A percentile compares a stretch with the other conserved stretches of the same genome.
These are phyloP conservation scores for Candida tibetensis DNA, from an alignment of 805 yeast species.

Conservation along the genomic window DNA sequence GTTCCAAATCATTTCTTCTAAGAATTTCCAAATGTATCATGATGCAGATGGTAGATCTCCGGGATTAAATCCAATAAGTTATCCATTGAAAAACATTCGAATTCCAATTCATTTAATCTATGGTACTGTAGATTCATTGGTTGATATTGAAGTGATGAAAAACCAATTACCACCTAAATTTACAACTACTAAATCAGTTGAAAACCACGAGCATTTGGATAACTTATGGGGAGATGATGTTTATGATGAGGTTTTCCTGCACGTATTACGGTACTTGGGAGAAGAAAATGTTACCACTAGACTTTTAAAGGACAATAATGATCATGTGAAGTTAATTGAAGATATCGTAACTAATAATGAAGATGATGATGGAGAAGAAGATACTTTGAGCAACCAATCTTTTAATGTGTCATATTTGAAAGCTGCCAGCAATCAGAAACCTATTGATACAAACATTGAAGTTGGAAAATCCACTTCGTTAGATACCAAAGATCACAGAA, in stretches of 20 bases:
- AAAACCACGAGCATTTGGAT: slow-evolving; percentile 84
- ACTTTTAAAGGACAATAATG: slow-evolving; percentile 2
- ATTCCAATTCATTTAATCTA: slow-evolving; percentile 77
- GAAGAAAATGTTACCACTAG: slow-evolving; percentile 8
- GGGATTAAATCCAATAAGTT: slow-evolving; percentile 34
- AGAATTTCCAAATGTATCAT: slow-evolving; percentile 85
- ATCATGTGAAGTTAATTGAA: slow-evolving; percentile 4
- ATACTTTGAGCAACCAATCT: slow-evolving; percentile 3
- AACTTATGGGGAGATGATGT: slow-evolving; percentile 83
- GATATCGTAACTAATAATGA: slow-evolving; percentile 4
- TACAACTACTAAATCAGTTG: slow-evolving; percentile 55
- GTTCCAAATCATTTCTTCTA: slow-evolving; percentile 61
- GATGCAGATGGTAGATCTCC: slow-evolving; percentile 37
- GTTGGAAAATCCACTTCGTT: neutral
- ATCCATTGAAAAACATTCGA: slow-evolving; percentile 37
- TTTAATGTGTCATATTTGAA: slow-evolving; percentile 6
- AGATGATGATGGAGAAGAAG: slow-evolving; percentile 2
- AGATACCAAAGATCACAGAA: slow-evolving; percentile 8
- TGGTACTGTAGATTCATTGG: slow-evolving; percentile 78
- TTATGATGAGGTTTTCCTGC: slow-evolving; percentile 29
- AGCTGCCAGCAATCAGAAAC: neutral
- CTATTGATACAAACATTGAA: neutral
- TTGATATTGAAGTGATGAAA: slow-evolving; percentile 77
- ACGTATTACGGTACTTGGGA: slow-evolving; percentile 21
- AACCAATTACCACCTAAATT: slow-evolving; percentile 56